phyloP scores from a whole-genome alignment of 345 rosid species.

The Arabis hirsuta region DNA sequence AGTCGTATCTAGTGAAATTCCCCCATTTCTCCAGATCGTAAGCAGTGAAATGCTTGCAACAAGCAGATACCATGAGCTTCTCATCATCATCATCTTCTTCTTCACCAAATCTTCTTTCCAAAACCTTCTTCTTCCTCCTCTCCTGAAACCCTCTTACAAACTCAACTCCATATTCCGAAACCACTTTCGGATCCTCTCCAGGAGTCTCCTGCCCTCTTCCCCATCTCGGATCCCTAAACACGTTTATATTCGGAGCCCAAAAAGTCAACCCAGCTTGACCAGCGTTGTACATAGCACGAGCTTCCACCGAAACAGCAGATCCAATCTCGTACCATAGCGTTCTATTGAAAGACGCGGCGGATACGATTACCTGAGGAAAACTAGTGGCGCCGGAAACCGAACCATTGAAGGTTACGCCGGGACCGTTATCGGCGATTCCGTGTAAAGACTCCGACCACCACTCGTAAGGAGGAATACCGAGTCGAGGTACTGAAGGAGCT shows the following conservation, averaged over 20 bases:
- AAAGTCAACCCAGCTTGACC: conserved; percentile 92
- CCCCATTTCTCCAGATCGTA: conserved; percentile 92
- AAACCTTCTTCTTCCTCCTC: conserved; percentile 36
- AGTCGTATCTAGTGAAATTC: conserved; percentile 73
- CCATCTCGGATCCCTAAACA: conserved; percentile 96
- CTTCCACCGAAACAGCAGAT: conserved; percentile 71
- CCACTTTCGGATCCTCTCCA: conserved; percentile 89
- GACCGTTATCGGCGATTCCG: conserved; percentile 87
- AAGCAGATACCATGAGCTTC: conserved; percentile 82
- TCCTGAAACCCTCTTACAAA: conserved; percentile 83
- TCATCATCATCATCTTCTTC: conserved; percentile 42
- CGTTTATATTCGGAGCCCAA: conserved; percentile 92
- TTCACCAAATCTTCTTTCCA: conserved; percentile 26
- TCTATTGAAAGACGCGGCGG: conserved; percentile 77
- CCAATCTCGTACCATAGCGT: conserved; percentile 78
- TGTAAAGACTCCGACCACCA: conserved; percentile 99
- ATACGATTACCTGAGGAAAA: conserved; percentile 84
- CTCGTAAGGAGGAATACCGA: conserved; percentile 81
- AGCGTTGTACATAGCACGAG: conserved; percentile 78
- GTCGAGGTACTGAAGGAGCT: conserved; percentile 71
- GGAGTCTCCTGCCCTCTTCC: conserved; percentile 98
- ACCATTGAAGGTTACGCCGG: conserved; percentile 78
- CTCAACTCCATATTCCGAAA: conserved; percentile 70
- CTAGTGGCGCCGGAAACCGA: conserved; percentile 67
- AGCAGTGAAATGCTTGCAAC: conserved; percentile 92